Evolutionary conservation across 1,284 basidiomycete species (phyloP).

Genomic region (Xerocomus nothofagi): DNA sequence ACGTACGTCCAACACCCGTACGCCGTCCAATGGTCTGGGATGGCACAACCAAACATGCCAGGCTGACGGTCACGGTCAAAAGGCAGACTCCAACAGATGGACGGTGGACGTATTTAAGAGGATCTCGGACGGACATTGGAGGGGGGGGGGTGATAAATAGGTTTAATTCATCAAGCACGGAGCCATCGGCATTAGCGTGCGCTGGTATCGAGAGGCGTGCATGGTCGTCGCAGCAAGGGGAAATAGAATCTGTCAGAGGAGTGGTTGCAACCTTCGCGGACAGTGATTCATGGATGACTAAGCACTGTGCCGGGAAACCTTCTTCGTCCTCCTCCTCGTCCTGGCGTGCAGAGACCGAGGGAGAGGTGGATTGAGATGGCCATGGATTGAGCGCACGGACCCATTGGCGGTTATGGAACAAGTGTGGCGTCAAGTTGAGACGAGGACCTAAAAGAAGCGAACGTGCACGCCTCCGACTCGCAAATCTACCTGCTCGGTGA

Average conservation of each 20-base stretch:
- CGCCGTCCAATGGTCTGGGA: conserved; percentile 58
- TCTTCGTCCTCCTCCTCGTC: no score
- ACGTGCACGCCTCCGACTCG: conserved; percentile 50
- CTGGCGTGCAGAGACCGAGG: no score
- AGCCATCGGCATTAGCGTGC: conserved; percentile 7
- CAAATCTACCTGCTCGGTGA: conserved; percentile 56
- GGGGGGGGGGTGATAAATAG: not conserved
- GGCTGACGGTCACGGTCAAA: conserved; percentile 11
- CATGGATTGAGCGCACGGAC: conserved; percentile 23
- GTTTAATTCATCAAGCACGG: not conserved
- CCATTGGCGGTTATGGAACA: conserved; percentile 29
- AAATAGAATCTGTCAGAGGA: no score
- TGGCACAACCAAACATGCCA: conserved; percentile 29
- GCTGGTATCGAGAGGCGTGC: not conserved
- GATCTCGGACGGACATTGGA: conserved; percentile 11
- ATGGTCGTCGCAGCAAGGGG: not conserved
- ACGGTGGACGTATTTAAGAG: no score
- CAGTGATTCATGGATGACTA: conserved; percentile 31
- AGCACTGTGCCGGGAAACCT: conserved; percentile 31
- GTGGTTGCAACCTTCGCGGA: conserved; percentile 31
- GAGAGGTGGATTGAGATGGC: no score
- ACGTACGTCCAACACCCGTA: conserved; percentile 65
- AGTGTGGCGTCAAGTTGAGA: conserved; percentile 26
- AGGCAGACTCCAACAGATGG: no score
- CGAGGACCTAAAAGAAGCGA: conserved; percentile 29